Evolutionary conservation across 1,139 yeast species (phyloP).

Genomic region (Suhomyces choctaworum): DNA sequence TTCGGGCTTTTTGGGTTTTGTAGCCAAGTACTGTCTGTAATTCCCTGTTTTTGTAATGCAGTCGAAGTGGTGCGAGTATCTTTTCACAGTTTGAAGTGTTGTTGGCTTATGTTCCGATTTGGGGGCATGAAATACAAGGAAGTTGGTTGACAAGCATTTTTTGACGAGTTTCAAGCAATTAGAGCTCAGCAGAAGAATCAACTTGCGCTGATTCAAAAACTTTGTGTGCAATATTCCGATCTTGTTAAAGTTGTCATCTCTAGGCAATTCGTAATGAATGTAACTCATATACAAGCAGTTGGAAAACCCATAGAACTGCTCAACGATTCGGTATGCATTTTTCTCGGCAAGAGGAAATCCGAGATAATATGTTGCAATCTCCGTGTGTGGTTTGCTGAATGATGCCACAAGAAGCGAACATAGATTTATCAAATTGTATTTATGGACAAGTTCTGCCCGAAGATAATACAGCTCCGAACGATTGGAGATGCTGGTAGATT

Average conservation of each 20-base stretch:
- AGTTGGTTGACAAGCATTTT: background rate
- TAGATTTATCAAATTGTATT: conserved; percentile 1
- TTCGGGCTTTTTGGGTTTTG: conserved; percentile 2
- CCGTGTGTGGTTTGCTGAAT: conserved; percentile 3
- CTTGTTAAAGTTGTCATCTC: conserved; percentile 1
- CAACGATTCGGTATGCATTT: conserved; percentile 1
- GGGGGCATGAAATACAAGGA: background rate
- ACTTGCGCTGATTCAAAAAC: background rate
- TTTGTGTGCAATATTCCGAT: background rate
- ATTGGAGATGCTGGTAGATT: too few species aligned
- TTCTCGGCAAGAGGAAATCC: background rate
- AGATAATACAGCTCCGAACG: too few species aligned
- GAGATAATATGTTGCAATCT: conserved; percentile 1
- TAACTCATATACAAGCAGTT: conserved; percentile 2
- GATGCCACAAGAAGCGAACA: conserved; percentile 1
- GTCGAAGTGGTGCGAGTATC: background rate
- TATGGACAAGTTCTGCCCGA: background rate
- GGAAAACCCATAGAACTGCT: conserved; percentile 5
- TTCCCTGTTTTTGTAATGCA: conserved; percentile 7
- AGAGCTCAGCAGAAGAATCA: background rate
- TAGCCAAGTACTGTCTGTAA: conserved; percentile 6
- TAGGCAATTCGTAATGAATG: background rate
- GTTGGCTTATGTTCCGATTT: background rate
- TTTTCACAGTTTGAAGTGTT: conserved; percentile 3
- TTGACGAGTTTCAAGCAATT: background rate